phyloP scores from a whole-genome alignment of 169 alveolate species.

The Theileria sp. region DNA sequence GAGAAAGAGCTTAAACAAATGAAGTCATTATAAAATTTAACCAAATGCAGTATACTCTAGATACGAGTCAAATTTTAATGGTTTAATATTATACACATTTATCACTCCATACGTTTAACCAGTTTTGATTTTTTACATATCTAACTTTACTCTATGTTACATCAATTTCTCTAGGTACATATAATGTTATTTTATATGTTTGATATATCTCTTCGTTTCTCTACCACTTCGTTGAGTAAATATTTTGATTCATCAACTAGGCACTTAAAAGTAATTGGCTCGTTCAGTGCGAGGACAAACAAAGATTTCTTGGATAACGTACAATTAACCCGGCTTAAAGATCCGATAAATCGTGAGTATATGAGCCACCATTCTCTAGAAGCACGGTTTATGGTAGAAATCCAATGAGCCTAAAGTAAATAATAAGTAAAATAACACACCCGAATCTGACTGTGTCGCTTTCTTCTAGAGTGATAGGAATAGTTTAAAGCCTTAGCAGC shows the following conservation, averaged over 20 bases:
- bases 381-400: constrained; percentile 74
- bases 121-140: no score
- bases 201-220: constrained; percentile 60
- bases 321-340: constrained; percentile 66
- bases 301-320: constrained; percentile 71
- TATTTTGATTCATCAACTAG: constrained; percentile 76
- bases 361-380: constrained; percentile 77
- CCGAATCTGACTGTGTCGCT: constrained; percentile 48
- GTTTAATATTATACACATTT: not conserved
- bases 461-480: constrained; percentile 65
- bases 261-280: constrained; percentile 73
- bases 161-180: no score
- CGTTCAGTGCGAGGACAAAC: constrained; percentile 67
- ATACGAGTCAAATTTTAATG: not conserved
- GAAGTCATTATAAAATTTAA: not conserved
- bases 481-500: constrained; percentile 75
- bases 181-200: constrained; percentile 9
- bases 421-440: not conserved
- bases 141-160: no score
- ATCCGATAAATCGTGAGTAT: constrained; percentile 69
- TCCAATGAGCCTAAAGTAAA: constrained; percentile 71
- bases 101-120: not conserved
- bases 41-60: not conserved
- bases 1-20: constrained; percentile 1
- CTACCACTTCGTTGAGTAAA: constrained; percentile 55